These are phyloP conservation scores for Rhizophagus prolifer DNA, from an alignment of 192 early-diverging fungal species.

Conservation along the genomic window DNA sequence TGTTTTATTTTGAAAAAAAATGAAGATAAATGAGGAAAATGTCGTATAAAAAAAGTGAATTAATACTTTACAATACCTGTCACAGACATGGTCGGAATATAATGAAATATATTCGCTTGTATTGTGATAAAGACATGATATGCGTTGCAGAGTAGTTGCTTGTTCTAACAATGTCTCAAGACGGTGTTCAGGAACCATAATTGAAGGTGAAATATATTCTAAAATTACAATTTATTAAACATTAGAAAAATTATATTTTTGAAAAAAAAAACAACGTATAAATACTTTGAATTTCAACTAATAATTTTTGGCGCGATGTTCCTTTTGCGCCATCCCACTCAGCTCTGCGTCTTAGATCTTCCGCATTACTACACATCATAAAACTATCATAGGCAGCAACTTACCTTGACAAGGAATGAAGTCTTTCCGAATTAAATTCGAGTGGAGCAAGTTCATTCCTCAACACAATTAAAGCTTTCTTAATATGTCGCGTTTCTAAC, in stretches of 20 bases:
- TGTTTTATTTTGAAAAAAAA: background rate
- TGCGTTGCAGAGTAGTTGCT: constrained; percentile 70
- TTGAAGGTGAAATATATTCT: constrained; percentile 72
- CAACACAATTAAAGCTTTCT: constrained; percentile 74
- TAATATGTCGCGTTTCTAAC: constrained; percentile 66
- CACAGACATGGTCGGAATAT: constrained; percentile 72
- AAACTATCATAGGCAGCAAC: constrained; percentile 41
- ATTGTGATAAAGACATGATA: constrained; percentile 81
- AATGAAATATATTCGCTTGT: constrained; percentile 59
- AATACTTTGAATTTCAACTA: constrained; percentile 67
- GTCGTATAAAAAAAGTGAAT: constrained; percentile 1
- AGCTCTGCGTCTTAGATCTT: constrained; percentile 65
- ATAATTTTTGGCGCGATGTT: constrained; percentile 59
- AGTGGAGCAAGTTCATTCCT: constrained; percentile 80
- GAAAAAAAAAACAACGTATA: background rate
- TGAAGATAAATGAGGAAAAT: constrained; percentile 21
- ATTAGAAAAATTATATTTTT: background rate
- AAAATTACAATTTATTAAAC: constrained; percentile 15
- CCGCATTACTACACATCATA: constrained; percentile 67
- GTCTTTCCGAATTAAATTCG: constrained; percentile 59
- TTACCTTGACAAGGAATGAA: constrained; percentile 80
- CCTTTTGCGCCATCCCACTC: constrained; percentile 82
- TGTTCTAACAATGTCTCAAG: constrained; percentile 83
- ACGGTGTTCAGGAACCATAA: constrained; percentile 88
- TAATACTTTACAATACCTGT: constrained; percentile 51